Percentiles rank a stretch among this genome's conserved stretches.
Conservation (phyloP, 331 rosid genomes). For the Phaseolus coccineus region DNA sequence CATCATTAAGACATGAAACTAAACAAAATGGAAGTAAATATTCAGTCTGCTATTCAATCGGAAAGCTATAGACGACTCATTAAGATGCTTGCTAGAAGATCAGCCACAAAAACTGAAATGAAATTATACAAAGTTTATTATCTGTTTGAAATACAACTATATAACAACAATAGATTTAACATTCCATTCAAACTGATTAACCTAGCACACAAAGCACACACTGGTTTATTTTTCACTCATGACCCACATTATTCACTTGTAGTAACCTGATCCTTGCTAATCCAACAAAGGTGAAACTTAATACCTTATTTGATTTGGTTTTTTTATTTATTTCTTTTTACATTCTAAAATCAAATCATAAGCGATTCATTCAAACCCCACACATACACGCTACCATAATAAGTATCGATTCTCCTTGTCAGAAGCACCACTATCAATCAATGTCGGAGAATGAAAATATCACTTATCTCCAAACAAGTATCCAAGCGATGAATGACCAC, state of each 20-base stretch:
- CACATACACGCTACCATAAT: neutral
- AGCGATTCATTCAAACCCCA: constrained; percentile 24
- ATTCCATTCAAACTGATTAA: constrained; percentile 18
- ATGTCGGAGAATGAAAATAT: constrained; percentile 31
- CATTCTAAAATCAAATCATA: constrained; percentile 4
- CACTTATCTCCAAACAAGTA: constrained; percentile 83
- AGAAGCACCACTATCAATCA: constrained; percentile 8
- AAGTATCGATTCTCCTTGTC: neutral
- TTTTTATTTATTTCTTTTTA: neutral
- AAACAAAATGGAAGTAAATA: neutral
- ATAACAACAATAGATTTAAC: neutral
- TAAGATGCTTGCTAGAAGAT: neutral
- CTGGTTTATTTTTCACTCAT: neutral
- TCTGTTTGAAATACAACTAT: constrained; percentile 11
- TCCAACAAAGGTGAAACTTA: constrained; percentile 34
- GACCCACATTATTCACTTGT: constrained; percentile 22
- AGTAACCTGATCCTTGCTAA: constrained; percentile 3
- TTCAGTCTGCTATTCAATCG: neutral
- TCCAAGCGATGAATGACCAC: constrained; percentile 80
- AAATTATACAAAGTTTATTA: neutral
- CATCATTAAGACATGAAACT: neutral
- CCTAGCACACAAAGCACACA: constrained; percentile 34
- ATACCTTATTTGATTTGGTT: constrained; percentile 43
- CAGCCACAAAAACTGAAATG: neutral
- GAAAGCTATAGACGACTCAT: neutral